phyloP scores from a whole-genome alignment of 441 rosid species.

The Syzygium syzygioides region DNA sequence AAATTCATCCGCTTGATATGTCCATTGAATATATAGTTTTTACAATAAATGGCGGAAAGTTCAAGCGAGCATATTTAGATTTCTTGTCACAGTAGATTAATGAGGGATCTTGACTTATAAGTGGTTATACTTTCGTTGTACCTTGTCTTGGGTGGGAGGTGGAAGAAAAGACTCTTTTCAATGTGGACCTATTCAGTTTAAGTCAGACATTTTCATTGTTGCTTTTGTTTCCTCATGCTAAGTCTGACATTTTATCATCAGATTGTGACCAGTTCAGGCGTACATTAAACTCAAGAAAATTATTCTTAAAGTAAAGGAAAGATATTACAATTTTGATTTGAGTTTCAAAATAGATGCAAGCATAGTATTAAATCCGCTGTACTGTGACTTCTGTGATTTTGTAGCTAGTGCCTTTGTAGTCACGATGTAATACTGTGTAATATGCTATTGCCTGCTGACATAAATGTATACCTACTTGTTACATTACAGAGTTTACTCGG shows the following conservation, averaged over 20 bases:
- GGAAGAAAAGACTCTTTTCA: not conserved
- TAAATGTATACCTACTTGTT: not conserved
- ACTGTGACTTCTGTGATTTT: not conserved
- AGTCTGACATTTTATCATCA: not conserved
- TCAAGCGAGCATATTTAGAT: not conserved
- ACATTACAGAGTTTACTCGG: constrained; percentile 10
- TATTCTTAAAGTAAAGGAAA: not conserved
- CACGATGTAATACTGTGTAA: not conserved
- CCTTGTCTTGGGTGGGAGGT: not conserved
- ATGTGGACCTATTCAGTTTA: not conserved
- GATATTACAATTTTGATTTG: not conserved
- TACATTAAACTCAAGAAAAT: not conserved
- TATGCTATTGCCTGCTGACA: not conserved
- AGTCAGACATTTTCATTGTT: not conserved
- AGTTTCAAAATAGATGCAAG: not conserved
- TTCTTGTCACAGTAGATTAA: not conserved
- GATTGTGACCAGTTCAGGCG: not conserved
- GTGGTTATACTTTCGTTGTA: not conserved
- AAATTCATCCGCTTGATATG: not conserved
- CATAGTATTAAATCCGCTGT: not conserved
- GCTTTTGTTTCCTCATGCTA: not conserved
- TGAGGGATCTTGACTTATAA: not conserved
- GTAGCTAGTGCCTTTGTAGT: not conserved
- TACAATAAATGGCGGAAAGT: not conserved
- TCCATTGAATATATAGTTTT: not conserved